A percentile compares a stretch with the other conserved stretches of the same genome.
phyloP scores from a whole-genome alignment of 768 basidiomycete genomes.

The Leccinum sublutescens region DNA sequence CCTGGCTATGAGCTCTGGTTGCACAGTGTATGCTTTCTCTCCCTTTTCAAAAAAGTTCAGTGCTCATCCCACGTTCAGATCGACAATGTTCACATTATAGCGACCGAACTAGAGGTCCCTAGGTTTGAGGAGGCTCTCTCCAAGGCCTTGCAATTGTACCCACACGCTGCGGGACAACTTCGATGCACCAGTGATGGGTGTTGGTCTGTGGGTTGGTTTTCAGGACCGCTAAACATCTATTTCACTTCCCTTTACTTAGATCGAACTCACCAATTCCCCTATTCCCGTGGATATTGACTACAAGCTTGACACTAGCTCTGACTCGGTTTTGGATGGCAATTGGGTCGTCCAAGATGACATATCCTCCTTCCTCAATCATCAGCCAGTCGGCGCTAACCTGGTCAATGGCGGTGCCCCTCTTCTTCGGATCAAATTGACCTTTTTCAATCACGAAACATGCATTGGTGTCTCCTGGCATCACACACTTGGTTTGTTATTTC shows the following conservation, averaged over 20 bases:
- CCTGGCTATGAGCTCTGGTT: conserved; percentile 26
- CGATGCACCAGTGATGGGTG: conserved; percentile 1
- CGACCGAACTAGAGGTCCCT: conserved; percentile 12
- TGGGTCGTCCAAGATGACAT: conserved; percentile 30
- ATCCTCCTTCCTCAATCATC: conserved; percentile 16
- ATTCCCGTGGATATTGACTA: conserved; percentile 3
- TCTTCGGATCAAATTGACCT: conserved; percentile 29
- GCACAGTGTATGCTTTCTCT: conserved; percentile 12
- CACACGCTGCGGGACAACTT: conserved; percentile 26
- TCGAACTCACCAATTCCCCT: conserved; percentile 22
- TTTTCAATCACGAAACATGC: conserved; percentile 25
- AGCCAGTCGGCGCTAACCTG: conserved; percentile 11
- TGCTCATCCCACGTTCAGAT: conserved; percentile 9
- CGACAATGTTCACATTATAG: conserved; percentile 21
- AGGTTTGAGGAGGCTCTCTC: conserved; percentile 27
- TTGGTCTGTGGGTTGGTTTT: conserved; percentile 22
- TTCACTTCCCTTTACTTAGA: conserved; percentile 14
- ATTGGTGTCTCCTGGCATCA: conserved; percentile 38
- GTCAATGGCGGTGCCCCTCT: conserved; percentile 21
- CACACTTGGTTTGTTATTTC: conserved; percentile 26
- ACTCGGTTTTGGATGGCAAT: conserved; percentile 19
- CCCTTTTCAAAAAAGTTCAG: neutral
- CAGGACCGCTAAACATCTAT: neutral
- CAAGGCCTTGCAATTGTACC: conserved; percentile 21
- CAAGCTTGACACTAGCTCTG: neutral